Evolutionary conservation across 2,329 filamentous ascomycete genomes (phyloP), one percentile per base, ranked within the genome.

Genomic region (Aspergillus ochraceus): DNA sequence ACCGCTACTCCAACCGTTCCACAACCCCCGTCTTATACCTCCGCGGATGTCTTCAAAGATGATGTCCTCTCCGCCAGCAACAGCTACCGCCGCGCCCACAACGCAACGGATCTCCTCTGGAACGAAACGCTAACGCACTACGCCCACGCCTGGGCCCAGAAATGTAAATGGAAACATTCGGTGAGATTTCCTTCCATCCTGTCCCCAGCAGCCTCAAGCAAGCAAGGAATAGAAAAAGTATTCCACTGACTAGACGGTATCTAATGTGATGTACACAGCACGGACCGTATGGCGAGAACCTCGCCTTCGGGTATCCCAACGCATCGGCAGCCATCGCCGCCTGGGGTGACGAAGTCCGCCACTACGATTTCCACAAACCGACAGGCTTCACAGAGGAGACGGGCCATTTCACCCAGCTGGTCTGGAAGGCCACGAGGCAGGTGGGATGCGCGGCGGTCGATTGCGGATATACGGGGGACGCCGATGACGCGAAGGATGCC

Each of bases 381-480:
- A 78, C 76, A 0, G 82, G 81, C 0, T 91, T 89, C 68, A 77
- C 69, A 9, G 78, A 86, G 64, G 71, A 76, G 36, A 90, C 88
- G 19, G 89, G 88, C 0, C 88, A 91, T 71, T 91, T 91, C 66
- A 89, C 88, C 1, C 88, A 91, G 77, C 73, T 91, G 6, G 88
- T 91, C 6, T 91, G 89, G 89, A 85, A 83, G 72, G 73, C 78
- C 24, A 90, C 86, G 1, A 86, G 77, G 6, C 77, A 79, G 36
- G 82, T 89, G 0, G 87, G 87, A 0, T 91, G 83, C 64, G 83
- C 73, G 26, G 73, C 74, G 46, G 69, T 74, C 17, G 66, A 78
- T 62, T 83, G 81, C 59, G 71, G 76, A 51, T 76, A 74, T 54
- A 60, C 63, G 30, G 61, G 59, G 30, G 52, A 57, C 12, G 64